Evolutionary conservation across 2,329 filamentous ascomycete species (phyloP), one percentile per base, ranked within the genome.

Genomic region (Curvularia spicifera): DNA sequence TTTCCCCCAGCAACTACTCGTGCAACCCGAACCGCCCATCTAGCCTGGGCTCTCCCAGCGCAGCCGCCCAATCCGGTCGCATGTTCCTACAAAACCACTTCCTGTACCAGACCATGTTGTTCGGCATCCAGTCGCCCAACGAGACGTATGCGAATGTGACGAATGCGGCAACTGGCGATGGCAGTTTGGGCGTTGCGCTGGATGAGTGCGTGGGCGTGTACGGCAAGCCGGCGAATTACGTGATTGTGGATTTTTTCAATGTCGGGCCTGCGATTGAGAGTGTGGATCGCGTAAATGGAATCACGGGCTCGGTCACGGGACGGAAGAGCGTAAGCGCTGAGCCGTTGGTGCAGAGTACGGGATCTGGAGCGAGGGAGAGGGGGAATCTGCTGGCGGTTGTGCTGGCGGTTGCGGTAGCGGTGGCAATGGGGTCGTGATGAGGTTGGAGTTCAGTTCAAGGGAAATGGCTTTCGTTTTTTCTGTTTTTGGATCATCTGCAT

Each of bases 71-170:
- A 0, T 81, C 82, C 1, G 84, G 85, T 65, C 83, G 86, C 67
- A 83, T 95, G 73, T 86, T 90, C 26, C 80, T 95, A 9, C 83
- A 91, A 80, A 95, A 95, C 81, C 91, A 95, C 79, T 94, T 95
- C 80, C 83, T 89, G 52, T 88, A 93, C 79, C 78, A 82, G 56
- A 77, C 72, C 5, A 71, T 87, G 22, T 73, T 80, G 1, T 74
- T 78, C 51, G 73, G 72, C 20, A 75, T 78, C 39, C 68, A 76
- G 60, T 68, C 64, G 29, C 75, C 76, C n/a, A 74, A 81, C 18
- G 75, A 82, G 4, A 81, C 80, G 58, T 84, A 71, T 47, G 71
- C 91, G 67, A 78, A 85, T 8, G 84, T 81, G 9, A 91, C 90
- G 40, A 94, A 94, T 74, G 86, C 83, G 35, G 80, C 87, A 8